Evolutionary conservation across 257 asterid species (phyloP).

Genomic region (Agastache rugosa): DNA sequence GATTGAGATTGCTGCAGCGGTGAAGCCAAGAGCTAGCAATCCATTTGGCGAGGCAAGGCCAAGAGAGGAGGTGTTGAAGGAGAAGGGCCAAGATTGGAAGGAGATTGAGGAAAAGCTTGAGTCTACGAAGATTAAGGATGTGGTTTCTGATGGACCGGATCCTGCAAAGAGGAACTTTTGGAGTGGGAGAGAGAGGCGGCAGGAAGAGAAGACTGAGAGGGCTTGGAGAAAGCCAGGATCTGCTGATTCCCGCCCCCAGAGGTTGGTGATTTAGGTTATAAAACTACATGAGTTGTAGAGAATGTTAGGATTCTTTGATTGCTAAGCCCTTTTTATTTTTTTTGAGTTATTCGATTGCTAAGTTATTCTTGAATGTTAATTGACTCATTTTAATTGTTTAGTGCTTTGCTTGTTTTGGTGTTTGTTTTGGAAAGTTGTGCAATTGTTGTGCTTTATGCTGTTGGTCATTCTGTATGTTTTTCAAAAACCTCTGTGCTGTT

Average conservation of each 20-base stretch:
- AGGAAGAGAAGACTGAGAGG: slow-evolving; percentile 57
- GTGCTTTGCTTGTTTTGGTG: slow-evolving; percentile 9
- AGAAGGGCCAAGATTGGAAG: slow-evolving; percentile 92
- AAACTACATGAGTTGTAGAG: slow-evolving; percentile 7
- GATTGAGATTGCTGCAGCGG: slow-evolving; percentile 30
- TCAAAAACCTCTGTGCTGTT: not conserved
- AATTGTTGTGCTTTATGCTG: not conserved
- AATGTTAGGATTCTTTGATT: slow-evolving; percentile 19
- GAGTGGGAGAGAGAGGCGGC: slow-evolving; percentile 62
- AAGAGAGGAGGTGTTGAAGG: slow-evolving; percentile 96
- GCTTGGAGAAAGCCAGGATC: slow-evolving; percentile 80
- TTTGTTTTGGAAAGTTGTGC: slow-evolving; percentile 4
- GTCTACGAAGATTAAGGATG: slow-evolving; percentile 62
- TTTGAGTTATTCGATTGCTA: not conserved
- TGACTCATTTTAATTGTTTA: not conserved
- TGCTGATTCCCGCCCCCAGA: slow-evolving; percentile 58
- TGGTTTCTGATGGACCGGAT: slow-evolving; percentile 44
- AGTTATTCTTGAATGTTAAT: not conserved
- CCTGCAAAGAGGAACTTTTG: slow-evolving; percentile 61
- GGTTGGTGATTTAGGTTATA: slow-evolving; percentile 57
- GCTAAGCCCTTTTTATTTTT: not conserved
- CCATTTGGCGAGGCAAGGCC: slow-evolving; percentile 98
- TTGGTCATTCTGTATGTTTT: not conserved
- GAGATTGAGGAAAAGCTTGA: slow-evolving; percentile 84
- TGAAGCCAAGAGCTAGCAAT: slow-evolving; percentile 68